These are phyloP conservation scores for Lactuca saligna DNA, from an alignment of 129 eudicot genomes.

Conservation along the genomic window DNA sequence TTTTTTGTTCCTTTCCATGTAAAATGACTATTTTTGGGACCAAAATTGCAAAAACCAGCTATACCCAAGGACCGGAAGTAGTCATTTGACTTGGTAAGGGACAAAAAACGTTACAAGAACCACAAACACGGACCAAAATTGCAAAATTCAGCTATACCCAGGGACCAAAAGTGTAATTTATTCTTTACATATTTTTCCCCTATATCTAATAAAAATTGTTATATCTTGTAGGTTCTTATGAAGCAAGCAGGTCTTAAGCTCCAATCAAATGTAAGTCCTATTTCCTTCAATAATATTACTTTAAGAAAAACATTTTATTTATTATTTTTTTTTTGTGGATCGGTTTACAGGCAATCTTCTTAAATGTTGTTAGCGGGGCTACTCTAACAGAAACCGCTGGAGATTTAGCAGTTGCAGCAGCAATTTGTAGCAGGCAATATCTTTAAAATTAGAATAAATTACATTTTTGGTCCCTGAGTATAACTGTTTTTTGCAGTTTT, in stretches of 20 bases:
- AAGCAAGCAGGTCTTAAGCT: constrained; percentile 96
- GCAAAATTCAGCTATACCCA: neutral
- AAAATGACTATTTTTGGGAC: neutral
- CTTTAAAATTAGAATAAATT: too few relatives aligned
- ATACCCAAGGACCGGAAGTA: neutral
- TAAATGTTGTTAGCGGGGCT: constrained; percentile 80
- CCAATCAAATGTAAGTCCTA: constrained; percentile 62
- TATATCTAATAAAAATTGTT: neutral
- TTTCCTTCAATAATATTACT: neutral
- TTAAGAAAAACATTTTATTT: neutral
- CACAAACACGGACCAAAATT: neutral
- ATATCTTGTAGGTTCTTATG: constrained; percentile 67
- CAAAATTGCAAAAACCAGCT: neutral
- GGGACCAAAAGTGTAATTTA: neutral
- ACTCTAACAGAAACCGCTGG: constrained; percentile 77
- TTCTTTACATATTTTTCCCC: too few relatives aligned
- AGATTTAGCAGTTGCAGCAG: constrained; percentile 95
- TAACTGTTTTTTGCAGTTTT: neutral
- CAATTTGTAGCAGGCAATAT: constrained; percentile 87
- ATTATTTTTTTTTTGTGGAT: neutral
- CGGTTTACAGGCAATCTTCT: constrained; percentile 55
- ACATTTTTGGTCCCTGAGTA: too few relatives aligned
- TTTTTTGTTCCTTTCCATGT: neutral
- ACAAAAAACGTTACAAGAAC: neutral
- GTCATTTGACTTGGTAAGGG: neutral